Percentiles rank a stretch among this genome's conserved stretches.
Conservation (phyloP, 345 rosid species). For the Eucalyptus urophylla region DNA sequence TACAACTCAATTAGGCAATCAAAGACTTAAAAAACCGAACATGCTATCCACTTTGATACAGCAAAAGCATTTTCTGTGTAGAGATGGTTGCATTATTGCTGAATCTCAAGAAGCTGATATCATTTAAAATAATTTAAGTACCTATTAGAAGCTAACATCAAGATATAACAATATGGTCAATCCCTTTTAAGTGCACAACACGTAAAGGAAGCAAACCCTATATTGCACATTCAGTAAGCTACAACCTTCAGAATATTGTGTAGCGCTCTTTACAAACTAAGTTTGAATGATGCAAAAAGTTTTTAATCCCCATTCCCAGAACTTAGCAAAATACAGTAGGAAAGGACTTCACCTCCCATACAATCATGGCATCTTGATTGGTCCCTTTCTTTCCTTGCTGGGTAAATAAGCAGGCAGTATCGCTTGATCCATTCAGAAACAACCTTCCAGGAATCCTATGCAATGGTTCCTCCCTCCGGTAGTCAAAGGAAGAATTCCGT, state of each 20-base stretch:
- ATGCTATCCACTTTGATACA: not conserved
- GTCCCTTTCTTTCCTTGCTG: constrained; percentile 94
- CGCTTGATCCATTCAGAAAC: constrained; percentile 40
- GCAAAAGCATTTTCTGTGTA: not conserved
- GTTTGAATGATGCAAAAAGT: not conserved
- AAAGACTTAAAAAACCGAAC: not conserved
- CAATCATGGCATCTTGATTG: constrained; percentile 92
- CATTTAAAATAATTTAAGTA: not conserved
- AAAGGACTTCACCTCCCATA: constrained; percentile 56
- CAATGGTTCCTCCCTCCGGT: constrained; percentile 20
- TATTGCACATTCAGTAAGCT: not conserved
- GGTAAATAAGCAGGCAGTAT: constrained; percentile 56
- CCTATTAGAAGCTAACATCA: not conserved
- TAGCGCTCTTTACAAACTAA: not conserved
- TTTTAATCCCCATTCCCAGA: not conserved
- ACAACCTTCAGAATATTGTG: not conserved
- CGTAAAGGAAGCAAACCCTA: not conserved
- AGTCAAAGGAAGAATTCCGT: constrained; percentile 5
- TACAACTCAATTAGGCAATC: not conserved
- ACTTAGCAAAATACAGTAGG: not conserved
- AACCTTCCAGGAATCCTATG: constrained; percentile 38
- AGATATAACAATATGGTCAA: not conserved
- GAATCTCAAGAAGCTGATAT: not conserved
- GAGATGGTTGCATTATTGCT: not conserved
- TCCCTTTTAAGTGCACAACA: not conserved